Evolutionary conservation across 768 basidiomycete genomes (phyloP).

Genomic region (Exidia glandulosa): DNA sequence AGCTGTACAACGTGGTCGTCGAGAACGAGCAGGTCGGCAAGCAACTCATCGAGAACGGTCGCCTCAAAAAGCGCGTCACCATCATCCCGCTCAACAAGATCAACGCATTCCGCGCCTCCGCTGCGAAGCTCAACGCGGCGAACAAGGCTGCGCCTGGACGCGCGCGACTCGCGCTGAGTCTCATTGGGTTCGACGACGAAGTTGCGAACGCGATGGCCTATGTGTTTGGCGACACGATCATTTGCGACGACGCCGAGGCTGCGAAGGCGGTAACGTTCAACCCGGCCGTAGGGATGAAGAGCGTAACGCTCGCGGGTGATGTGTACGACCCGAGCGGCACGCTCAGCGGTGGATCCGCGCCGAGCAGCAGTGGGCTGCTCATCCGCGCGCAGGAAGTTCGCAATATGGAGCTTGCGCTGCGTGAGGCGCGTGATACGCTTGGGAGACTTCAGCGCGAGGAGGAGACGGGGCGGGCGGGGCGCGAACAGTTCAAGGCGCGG

Average conservation of each 20-base stretch:
- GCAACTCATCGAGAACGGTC: slow-evolving; percentile 65
- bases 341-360: slow-evolving; percentile 82
- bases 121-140: slow-evolving; percentile 70
- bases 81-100: slow-evolving; percentile 94
- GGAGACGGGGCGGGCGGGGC: slow-evolving; percentile 33
- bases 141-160: slow-evolving; percentile 64
- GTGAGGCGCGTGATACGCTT: slow-evolving; percentile 36
- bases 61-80: slow-evolving; percentile 78
- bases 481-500: slow-evolving; percentile 51
- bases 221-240: slow-evolving; percentile 87
- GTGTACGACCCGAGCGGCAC: slow-evolving; percentile 95
- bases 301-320: slow-evolving; percentile 90
- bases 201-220: slow-evolving; percentile 83
- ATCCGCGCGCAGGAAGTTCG: slow-evolving; percentile 77
- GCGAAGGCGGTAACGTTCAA: slow-evolving; percentile 86
- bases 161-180: slow-evolving; percentile 77
- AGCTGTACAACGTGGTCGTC: slow-evolving; percentile 88
- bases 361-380: slow-evolving; percentile 60
- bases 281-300: slow-evolving; percentile 52
- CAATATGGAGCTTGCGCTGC: slow-evolving; percentile 50
- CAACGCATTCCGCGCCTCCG: slow-evolving; percentile 41
- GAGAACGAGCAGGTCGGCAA: slow-evolving; percentile 84
- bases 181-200: slow-evolving; percentile 72
- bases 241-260: slow-evolving; percentile 79
- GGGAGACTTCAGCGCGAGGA: slow-evolving; percentile 46